These are phyloP conservation scores for Hypsizygus marmoreus DNA, from an alignment of 768 basidiomycete genomes.

Conservation along the genomic window DNA sequence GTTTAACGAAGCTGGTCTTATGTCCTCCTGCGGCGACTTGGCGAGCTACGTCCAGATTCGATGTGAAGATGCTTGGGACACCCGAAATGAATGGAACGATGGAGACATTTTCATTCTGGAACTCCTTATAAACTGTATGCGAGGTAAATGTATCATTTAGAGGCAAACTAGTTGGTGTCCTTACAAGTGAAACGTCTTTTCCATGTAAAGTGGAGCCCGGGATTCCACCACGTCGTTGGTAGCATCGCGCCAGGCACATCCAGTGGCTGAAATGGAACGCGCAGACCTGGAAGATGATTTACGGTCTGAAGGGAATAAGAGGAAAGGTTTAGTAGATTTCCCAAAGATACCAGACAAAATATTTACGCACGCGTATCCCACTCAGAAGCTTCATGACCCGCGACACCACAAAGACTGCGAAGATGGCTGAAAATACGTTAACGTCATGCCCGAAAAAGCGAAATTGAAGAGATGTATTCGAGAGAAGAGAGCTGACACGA, in stretches of 20 bases:
- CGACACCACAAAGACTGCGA: slow-evolving; percentile 30
- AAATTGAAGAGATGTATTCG: slow-evolving; percentile 6
- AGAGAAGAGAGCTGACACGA: background rate
- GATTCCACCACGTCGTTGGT: slow-evolving; percentile 47
- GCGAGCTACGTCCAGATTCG: slow-evolving; percentile 47
- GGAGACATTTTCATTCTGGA: slow-evolving; percentile 40
- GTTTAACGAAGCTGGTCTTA: slow-evolving; percentile 43
- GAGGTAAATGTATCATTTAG: background rate
- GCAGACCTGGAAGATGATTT: slow-evolving; percentile 38
- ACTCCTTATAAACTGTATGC: slow-evolving; percentile 35
- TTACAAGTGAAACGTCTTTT: slow-evolving; percentile 33
- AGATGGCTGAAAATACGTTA: slow-evolving; percentile 13
- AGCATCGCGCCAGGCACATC: slow-evolving; percentile 36
- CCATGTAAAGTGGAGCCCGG: slow-evolving; percentile 39
- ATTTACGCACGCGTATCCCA: slow-evolving; percentile 34
- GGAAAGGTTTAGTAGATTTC: no score
- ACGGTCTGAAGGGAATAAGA: slow-evolving; percentile 39
- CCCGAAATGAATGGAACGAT: slow-evolving; percentile 42
- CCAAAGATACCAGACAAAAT: no score
- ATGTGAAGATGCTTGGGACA: slow-evolving; percentile 37
- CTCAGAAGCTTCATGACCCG: slow-evolving; percentile 30
- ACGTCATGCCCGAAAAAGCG: slow-evolving; percentile 16
- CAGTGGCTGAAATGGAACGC: slow-evolving; percentile 43
- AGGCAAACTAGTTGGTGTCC: slow-evolving; percentile 10
- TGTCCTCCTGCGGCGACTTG: slow-evolving; percentile 43